Evolutionary conservation across 148 eudicot genomes (phyloP), one percentile per base, ranked within the genome.

Genomic region (Amaranthus cruentus): DNA sequence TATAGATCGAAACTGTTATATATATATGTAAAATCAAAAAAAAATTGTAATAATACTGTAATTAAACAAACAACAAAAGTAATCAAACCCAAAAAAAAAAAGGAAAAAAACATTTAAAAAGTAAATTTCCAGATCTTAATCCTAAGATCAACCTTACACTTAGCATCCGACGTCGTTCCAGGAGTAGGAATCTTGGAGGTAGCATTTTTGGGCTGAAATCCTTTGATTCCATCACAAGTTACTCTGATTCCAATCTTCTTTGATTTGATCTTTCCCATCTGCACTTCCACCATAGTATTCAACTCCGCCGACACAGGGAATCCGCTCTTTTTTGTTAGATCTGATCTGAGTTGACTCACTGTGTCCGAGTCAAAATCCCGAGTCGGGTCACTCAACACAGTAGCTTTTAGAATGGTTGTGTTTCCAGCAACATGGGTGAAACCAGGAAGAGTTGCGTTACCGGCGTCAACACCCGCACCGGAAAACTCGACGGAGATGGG

Each of bases 41-140:
- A 68, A 74, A 73, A 57, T 14, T 72, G 38, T 59, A 55, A 10
- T 72, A 66, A 12, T 49, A 49, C 69, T 66, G 69, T 65, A 65
- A 28, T 28, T 28, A 28, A 65, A 66, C 5, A 80, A 66, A 58
- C 58, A 55, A 47, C 21, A 51, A 59, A 48, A 13, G 71, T 46
- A 44, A 62, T 62, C 49, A 66, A 15, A 38, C 51, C 51, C 21
- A 10, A 38, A 9, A 44, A 54, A 43, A 61, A 60, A 50, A 12
- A 47, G n/a, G n/a, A 68, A 61, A 64, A 50, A 12, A 38, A 43
- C 38, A 66, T 48, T 73, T 78, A 91, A 76, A 94, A 89, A 0
- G 93, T 90, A 76, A 86, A 88, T 85, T 90, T 95, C 94, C 90
- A 90, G 88, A 95, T 95, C 97, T 87, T 92, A 86, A 95, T 81